Percentiles rank a stretch among this genome's conserved stretches.
Conservation (phyloP, 176 grass and related monocot species). For the Calamus simplicifolius region DNA sequence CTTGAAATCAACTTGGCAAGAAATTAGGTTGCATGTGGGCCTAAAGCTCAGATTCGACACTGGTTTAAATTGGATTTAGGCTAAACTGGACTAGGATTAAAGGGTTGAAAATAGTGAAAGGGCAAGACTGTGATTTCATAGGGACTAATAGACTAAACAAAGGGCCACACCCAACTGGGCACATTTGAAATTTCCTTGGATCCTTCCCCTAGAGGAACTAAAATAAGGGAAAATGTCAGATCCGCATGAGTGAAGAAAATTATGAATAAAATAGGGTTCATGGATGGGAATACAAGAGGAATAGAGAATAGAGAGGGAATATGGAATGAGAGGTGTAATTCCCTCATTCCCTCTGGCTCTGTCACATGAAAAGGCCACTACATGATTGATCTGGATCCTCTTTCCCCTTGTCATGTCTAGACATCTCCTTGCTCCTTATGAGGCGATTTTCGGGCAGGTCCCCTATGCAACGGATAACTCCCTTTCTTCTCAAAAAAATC, state of each 20-base stretch:
- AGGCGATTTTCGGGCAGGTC: constrained; percentile 71
- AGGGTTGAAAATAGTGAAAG: neutral
- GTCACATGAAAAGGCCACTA: constrained; percentile 24
- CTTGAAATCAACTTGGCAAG: too few relatives aligned
- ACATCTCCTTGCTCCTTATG: constrained; percentile 67
- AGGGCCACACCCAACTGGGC: constrained; percentile 32
- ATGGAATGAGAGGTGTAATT: constrained; percentile 55
- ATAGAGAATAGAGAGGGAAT: constrained; percentile 9
- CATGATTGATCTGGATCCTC: neutral
- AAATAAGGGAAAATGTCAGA: constrained; percentile 29
- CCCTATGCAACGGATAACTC: constrained; percentile 53
- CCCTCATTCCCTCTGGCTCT: constrained; percentile 41
- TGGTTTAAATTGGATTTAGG: too few relatives aligned
- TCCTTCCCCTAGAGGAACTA: constrained; percentile 33
- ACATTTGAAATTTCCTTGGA: constrained; percentile 31
- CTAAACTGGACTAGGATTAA: too few relatives aligned
- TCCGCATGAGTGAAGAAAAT: constrained; percentile 9
- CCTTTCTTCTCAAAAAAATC: constrained; percentile 43
- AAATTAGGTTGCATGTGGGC: too few relatives aligned
- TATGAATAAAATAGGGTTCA: constrained; percentile 28
- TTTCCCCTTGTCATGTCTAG: constrained; percentile 31
- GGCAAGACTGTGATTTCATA: neutral
- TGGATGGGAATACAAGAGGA: constrained; percentile 64
- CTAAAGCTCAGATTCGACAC: too few relatives aligned
- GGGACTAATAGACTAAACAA: neutral